Base-by-base conservation (phyloP, 139 green algal species). In the Chlorella sp. region DNA sequence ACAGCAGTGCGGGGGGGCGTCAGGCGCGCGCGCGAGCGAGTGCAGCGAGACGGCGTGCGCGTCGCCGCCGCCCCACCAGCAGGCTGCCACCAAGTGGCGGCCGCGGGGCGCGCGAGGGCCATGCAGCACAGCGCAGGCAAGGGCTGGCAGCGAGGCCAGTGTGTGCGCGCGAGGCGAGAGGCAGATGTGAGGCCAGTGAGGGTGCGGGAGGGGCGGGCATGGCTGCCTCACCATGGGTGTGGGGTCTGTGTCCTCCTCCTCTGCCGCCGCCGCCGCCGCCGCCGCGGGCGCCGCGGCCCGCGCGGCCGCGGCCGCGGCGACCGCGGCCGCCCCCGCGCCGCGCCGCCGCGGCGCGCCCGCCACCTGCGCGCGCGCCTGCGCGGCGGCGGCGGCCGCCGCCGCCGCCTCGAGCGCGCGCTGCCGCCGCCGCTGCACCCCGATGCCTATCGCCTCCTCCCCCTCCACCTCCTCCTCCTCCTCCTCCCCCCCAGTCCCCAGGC, bases 221-320 rank as follows among this genome's bases (percentile, higher is more conserved):
- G 17, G 0, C 43, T 38, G 31, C 21, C 70, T 67, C 69, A 77
- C 71, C 71, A 77, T 43, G 35, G 45, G 71, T 8, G 43, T 55
- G 5, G 31, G 33, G 17, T 77, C 71, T 0, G 5, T 27, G 29
- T 77, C 71, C 31, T 77, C 71, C 12, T 71, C 59, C 17, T 36
- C 41, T 55, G 46, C 14, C 46, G 14, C 46, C 14, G 9, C 15
- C 70, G 29, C 55, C 36, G 43, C 66, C 31, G 17, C 46, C 48
- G 46, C n/a, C 33, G 31, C 31, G 12, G 1, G 21, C 36, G 8
- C 36, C 60, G 23, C 40, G 31, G 8, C 31, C 25, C 3, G 62
- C 67, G 67, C 60, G 67, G 40, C 56, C 41, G 29, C 56, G 70
- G 41, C 33, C 36, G 9, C 67, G 48, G 67, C 67, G 67, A 8